A percentile compares a stretch with the other conserved stretches of the same genome.
Conservation (phyloP, 163 green algal species). For the Coccomyxa subellipsoidea region DNA sequence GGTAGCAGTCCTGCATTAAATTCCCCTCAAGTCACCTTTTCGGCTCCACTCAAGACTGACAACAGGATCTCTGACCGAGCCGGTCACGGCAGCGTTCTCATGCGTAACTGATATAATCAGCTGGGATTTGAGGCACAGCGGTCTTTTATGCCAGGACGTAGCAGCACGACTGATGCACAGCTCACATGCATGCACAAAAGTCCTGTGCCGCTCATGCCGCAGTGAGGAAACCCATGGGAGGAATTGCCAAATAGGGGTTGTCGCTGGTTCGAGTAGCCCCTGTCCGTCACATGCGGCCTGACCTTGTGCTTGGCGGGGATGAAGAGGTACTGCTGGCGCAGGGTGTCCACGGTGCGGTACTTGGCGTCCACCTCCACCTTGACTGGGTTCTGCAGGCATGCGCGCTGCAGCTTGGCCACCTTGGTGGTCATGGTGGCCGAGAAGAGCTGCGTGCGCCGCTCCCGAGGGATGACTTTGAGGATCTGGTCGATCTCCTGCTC, state of each 20-base stretch:
- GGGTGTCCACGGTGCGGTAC: constrained; percentile 94
- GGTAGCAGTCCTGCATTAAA: constrained; percentile 79
- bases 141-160: no score
- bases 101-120: no score
- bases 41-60: not conserved
- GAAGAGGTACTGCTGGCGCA: constrained; percentile 98
- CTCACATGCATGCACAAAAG: no score
- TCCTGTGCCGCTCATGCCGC: no score
- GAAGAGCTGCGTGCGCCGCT: constrained; percentile 95
- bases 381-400: constrained; percentile 87
- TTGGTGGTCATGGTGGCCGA: constrained; percentile 98
- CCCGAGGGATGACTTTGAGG: constrained; percentile 69
- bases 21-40: not conserved
- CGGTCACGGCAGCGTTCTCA: no score
- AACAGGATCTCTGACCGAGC: no score
- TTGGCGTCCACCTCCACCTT: constrained; percentile 93
- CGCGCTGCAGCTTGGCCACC: constrained; percentile 94
- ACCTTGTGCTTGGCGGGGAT: constrained; percentile 96
- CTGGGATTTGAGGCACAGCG: no score
- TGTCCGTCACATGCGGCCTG: not conserved
- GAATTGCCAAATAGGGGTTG: no score
- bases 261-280: no score
- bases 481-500: constrained; percentile 99
- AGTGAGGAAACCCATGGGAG: no score
- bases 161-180: no score